Evolutionary conservation across 257 asterid species (phyloP).

Genomic region (Leonotis leonurus): DNA sequence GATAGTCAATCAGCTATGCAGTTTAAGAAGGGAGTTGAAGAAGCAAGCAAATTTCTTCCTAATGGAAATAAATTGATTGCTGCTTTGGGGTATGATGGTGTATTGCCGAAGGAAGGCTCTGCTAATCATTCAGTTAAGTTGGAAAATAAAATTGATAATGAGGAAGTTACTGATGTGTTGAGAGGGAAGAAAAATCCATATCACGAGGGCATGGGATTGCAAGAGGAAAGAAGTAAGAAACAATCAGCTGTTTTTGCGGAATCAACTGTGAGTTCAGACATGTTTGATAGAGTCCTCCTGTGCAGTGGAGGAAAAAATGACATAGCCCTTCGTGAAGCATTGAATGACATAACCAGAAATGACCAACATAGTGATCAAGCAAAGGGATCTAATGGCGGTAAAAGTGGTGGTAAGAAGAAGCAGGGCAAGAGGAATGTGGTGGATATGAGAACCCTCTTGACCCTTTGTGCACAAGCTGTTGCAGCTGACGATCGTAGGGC

Average conservation of each 20-base stretch:
- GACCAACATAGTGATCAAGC: slow-evolving; percentile 19
- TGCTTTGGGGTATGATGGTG: slow-evolving; percentile 13
- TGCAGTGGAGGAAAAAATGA: slow-evolving; percentile 68
- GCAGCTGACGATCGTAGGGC: slow-evolving; percentile 62
- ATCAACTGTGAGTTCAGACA: slow-evolving; percentile 48
- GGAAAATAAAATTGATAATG: slow-evolving; percentile 21
- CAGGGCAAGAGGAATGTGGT: slow-evolving; percentile 38
- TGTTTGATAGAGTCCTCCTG: slow-evolving; percentile 64
- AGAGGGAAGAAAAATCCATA: slow-evolving; percentile 65
- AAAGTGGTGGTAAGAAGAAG: slow-evolving; percentile 46
- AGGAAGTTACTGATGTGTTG: slow-evolving; percentile 20
- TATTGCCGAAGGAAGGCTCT: slow-evolving; percentile 13
- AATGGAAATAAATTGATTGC: slow-evolving; percentile 22
- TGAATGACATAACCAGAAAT: slow-evolving; percentile 37
- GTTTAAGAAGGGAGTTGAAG: slow-evolving; percentile 63
- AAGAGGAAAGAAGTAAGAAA: slow-evolving; percentile 53
- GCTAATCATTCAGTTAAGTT: slow-evolving; percentile 19
- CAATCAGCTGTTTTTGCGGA: slow-evolving; percentile 60
- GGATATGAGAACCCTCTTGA: slow-evolving; percentile 60
- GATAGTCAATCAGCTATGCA: slow-evolving; percentile 50
- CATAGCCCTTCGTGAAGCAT: slow-evolving; percentile 53
- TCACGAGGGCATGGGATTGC: slow-evolving; percentile 27
- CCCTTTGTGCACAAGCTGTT: slow-evolving; percentile 76
- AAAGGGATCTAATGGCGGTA: slow-evolving; percentile 38
- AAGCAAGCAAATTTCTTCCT: slow-evolving; percentile 65